Base-by-base conservation (phyloP, 1,284 basidiomycete species). In the Cystobasidiaceae sp. region DNA sequence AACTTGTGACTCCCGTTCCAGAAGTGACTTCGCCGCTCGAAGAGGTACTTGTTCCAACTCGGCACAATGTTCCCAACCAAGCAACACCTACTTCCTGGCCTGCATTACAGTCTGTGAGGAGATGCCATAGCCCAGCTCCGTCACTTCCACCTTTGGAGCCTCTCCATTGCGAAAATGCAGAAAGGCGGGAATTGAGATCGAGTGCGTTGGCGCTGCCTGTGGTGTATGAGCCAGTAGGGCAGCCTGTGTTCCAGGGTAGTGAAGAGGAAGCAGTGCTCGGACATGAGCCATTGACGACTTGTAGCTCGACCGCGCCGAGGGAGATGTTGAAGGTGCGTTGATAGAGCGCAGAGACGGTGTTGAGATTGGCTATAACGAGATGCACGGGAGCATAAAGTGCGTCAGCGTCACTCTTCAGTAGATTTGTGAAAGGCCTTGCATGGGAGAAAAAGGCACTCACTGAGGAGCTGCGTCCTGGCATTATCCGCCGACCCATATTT, bases 51-150 rank as follows among this genome's bases (percentile, higher is more conserved):
- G 30, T 30, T 33, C 48, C 33, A 56, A 52, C 71, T 32, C 67
- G 55, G 51, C 74, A 88, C 74, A 91, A 74, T 28, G 88, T 89
- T n/a, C 83, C 87, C 1, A 92, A 82, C 91, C 90, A 94, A 3
- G 91, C 91, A 61, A 93, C 90, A 34, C 90, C 90, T 56, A 93
- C 88, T 78, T 93, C 90, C 67, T 84, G 83, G 41, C 88, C 88
- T 4, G 87, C 87, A 15, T 87, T 84, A 76, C 90, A 91, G 19
- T 87, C 87, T 69, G 87, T 91, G 86, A 93, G 87, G 13, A 96
- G 79, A 78, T 93, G 90, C 89, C 90, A 93, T 27, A 96, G 80
- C 0, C 90, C 92, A 6, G 73, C 74, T 1, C 71, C 70, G 52
- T 72, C 72, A 4, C 21, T 69, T 6, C 68, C 77, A n/a, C 84